Base-by-base conservation (phyloP, 2,329 filamentous ascomycete species). In the Pseudocercospora pini-densiflorae region DNA sequence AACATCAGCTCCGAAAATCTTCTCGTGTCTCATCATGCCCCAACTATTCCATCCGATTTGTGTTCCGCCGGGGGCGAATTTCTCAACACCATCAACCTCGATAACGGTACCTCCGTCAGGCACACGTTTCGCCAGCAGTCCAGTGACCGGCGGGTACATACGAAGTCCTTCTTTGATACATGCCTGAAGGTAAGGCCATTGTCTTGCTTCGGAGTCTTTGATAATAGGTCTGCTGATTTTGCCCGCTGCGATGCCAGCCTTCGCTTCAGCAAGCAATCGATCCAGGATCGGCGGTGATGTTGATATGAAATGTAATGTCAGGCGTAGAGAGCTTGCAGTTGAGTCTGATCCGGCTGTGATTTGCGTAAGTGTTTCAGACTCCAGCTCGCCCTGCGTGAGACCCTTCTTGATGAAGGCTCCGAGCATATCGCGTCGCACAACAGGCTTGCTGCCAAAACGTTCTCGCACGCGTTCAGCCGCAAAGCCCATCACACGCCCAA, bases 261-360 rank as follows among this genome's bases (percentile, higher is more conserved):
- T 78, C 8, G 85, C 81, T 68, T 88, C 85, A 0, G 66, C 76
- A 5, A 81, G 81, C 0, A 89, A 76, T 2, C 76, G 82, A 3
- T 69, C 63, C 64, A 83, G 80, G 0, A 86, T 81, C 0, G 77
- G 78, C 0, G 84, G 83, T 24, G 81, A 83, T n/a, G 81, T 85
- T 23, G 84, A 81, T 63, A 88, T 73, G 72, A 85, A 81, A 23
- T 88, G 80, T 62, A 88, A 68, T 1, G 82, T 86, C 43, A 82
- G 79, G 2, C 87, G 82, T 9, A 89, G 81, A 1, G 82, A 82
- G 0, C 84, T 86, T 0, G 87, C 85, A 0, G 86, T 87, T 0
- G 85, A 88, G 66, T 89, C 87, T 0, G 85, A 85, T 3, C 87
- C 87, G 4, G 86, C 86, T 5, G 86, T 78, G 47, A 84, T 83